phyloP scores from a whole-genome alignment of 495 filamentous ascomycete species.

The Parmelia sp. region DNA sequence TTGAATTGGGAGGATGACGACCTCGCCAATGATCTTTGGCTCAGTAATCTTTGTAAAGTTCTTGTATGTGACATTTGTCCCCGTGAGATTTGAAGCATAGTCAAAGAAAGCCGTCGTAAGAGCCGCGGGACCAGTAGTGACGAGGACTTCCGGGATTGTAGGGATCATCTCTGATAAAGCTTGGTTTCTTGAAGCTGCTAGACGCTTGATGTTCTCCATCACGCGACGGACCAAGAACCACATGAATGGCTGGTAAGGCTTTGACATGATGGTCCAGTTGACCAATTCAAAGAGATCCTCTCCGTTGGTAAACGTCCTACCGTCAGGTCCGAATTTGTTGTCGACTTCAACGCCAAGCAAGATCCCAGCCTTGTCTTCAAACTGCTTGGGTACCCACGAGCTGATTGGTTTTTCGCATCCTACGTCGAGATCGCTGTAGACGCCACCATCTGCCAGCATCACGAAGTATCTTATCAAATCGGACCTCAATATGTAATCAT shows the following conservation, averaged over 20 bases:
- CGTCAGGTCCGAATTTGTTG: slow-evolving; percentile 18
- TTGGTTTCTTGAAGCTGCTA: slow-evolving; percentile 8
- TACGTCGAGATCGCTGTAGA: slow-evolving; percentile 55
- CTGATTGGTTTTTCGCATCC: slow-evolving; percentile 44
- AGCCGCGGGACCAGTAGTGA: slow-evolving; percentile 27
- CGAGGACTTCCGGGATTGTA: slow-evolving; percentile 24
- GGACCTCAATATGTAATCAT: slow-evolving; percentile 45
- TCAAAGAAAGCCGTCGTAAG: slow-evolving; percentile 22
- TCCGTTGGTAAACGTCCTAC: slow-evolving; percentile 14
- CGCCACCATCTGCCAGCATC: slow-evolving; percentile 50
- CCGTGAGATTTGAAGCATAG: slow-evolving; percentile 15
- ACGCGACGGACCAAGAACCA: slow-evolving; percentile 21
- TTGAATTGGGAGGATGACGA: slow-evolving; percentile 31
- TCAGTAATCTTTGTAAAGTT: slow-evolving; percentile 26
- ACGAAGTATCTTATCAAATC: slow-evolving; percentile 55
- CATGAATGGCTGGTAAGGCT: slow-evolving; percentile 34
- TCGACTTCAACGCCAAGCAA: slow-evolving; percentile 37
- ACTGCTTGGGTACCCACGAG: slow-evolving; percentile 48
- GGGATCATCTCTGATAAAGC: slow-evolving; percentile 13
- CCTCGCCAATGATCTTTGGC: slow-evolving; percentile 28
- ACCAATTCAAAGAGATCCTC: slow-evolving; percentile 34
- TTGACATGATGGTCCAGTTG: slow-evolving; percentile 40
- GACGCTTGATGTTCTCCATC: slow-evolving; percentile 26
- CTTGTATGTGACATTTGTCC: slow-evolving; percentile 11
- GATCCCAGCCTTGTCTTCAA: slow-evolving; percentile 30